phyloP scores from a whole-genome alignment of 78 protist species.

The Speleostelium caveatum region DNA sequence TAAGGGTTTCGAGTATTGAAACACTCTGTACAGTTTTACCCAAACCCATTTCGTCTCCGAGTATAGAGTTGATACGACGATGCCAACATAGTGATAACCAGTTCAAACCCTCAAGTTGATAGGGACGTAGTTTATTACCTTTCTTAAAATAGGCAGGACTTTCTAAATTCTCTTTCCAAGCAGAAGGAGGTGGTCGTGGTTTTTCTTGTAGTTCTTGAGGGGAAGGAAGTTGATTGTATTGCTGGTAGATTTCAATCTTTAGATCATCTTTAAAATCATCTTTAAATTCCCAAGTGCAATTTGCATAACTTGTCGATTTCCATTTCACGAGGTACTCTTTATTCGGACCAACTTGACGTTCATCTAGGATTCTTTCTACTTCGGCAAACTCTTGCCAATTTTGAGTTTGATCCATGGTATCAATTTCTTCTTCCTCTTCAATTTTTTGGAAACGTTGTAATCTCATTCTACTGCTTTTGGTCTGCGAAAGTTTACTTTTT shows the following conservation, averaged over 20 bases:
- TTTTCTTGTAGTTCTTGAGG: constrained; percentile 7
- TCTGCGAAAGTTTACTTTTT: not conserved
- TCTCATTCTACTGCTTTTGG: constrained; percentile 34
- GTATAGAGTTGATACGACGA: constrained; percentile 61
- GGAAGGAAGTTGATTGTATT: constrained; percentile 36
- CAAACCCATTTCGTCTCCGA: constrained; percentile 96
- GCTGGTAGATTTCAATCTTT: constrained; percentile 15
- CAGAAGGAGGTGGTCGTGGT: constrained; percentile 47
- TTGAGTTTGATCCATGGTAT: not conserved
- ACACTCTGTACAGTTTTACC: constrained; percentile 90
- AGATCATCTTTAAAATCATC: constrained; percentile 52
- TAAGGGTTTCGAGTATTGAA: constrained; percentile 68
- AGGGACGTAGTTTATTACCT: constrained; percentile 42
- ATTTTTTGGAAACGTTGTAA: constrained; percentile 20
- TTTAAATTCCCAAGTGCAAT: constrained; percentile 89
- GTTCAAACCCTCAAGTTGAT: constrained; percentile 89
- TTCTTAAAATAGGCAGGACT: constrained; percentile 27
- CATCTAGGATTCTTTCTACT: constrained; percentile 51
- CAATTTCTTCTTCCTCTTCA: not conserved
- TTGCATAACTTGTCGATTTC: constrained; percentile 69
- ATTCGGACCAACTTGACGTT: not conserved
- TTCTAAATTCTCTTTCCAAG: constrained; percentile 52
- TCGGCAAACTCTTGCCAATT: constrained; percentile 41
- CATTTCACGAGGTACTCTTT: constrained; percentile 83
- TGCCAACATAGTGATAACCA: constrained; percentile 87